Conservation (phyloP, 805 yeast genomes). For the Saccharomyces kudriavzevii region DNA sequence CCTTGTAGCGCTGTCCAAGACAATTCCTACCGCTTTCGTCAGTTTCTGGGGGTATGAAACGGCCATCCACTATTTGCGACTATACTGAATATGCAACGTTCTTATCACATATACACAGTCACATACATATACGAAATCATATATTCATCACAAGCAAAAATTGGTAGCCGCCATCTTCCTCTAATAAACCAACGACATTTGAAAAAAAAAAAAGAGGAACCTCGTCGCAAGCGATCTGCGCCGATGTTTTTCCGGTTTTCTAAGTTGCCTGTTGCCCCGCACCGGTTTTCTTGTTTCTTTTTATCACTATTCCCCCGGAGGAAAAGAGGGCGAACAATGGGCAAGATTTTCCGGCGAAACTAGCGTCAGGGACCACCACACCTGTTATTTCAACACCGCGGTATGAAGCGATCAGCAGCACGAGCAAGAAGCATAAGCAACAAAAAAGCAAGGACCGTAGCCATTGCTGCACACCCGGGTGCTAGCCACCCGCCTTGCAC, state of each 20-base stretch:
- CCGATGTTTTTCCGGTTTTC: neutral
- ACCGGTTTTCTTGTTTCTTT: neutral
- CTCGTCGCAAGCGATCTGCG: neutral
- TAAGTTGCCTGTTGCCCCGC: neutral
- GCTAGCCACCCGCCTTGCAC: neutral
- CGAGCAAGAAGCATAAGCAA: neutral
- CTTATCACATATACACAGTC: neutral
- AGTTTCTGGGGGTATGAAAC: conserved; percentile 59
- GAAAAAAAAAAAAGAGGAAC: neutral
- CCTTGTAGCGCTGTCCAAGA: conserved; percentile 59
- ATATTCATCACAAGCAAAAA: neutral
- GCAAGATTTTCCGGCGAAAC: neutral
- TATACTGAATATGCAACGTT: conserved; percentile 3
- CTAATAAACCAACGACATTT: neutral
- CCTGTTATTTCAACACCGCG: neutral
- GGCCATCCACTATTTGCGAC: conserved; percentile 3
- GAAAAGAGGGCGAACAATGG: neutral
- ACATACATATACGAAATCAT: neutral
- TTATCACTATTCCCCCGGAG: neutral
- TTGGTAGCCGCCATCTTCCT: neutral
- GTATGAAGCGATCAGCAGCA: neutral
- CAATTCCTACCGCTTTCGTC: conserved; percentile 70
- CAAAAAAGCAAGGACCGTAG: neutral
- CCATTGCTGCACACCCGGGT: neutral
- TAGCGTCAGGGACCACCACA: neutral